Evolutionary conservation across 306 rosid genomes (phyloP), one percentile per base, ranked within the genome.

Genomic region (Malus asiatica): DNA sequence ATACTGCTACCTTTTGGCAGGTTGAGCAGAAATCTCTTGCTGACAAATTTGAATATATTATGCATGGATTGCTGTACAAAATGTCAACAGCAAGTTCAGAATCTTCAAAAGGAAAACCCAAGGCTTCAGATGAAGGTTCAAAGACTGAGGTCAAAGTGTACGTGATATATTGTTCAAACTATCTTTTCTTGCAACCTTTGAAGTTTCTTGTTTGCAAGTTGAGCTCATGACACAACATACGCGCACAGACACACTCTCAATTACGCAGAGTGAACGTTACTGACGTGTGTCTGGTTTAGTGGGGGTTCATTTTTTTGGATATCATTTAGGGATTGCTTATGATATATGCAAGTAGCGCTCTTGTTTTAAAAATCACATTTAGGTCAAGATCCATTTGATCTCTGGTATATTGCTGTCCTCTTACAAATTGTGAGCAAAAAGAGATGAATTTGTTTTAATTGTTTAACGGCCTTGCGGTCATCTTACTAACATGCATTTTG

Each of bases 1-100:
- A 55, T 70, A 76, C 68, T 52, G 75, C 62, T 25, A 11, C n/a
- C 64, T 33, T 75, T 78, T 86, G 53, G 48, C 90, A 91, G 97
- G 89, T 80, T 73, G 93, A 95, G 75, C 33, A 84, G 81, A 86
- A 86, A 80, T 84, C 97, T 13, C 86, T 92, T 70, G 91, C 89
- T 38, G 97, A 92, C 78, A 92, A 95, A 81, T 95, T 95, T 85
- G 97, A 95, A 60, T 90, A 95, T 77, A 83, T 95, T 74, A 95
- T 95, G 98, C 89, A 89, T 75, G 97, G 98, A 42, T 82, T 85
- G 78, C 71, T 92, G 29, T 95, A 95, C 77, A 85, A 88, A 73
- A 82, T 92, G 68, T 61, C 77, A 45, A 42, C 59, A 60, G 52
- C 23, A 20, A 3, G 62, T 58, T 58, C 29, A 59, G 66, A 72